A percentile compares a stretch with the other conserved stretches of the same genome.
Conservation (phyloP, 768 basidiomycete species). For the Hygrophorus russula region DNA sequence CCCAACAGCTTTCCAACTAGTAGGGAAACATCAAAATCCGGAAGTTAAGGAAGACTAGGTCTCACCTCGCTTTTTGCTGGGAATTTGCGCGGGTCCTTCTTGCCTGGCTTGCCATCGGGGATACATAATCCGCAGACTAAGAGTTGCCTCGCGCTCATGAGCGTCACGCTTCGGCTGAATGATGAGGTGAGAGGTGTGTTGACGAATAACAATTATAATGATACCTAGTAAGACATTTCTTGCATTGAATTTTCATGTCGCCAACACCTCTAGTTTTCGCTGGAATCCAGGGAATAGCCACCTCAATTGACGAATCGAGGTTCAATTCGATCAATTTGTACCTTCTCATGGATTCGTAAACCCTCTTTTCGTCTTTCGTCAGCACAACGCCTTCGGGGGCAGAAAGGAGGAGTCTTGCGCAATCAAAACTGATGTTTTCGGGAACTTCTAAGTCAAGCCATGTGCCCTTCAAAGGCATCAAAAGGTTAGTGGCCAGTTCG, state of each 20-base stretch:
- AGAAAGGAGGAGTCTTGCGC: conserved; percentile 14
- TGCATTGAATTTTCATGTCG: conserved; percentile 14
- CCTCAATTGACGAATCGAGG: conserved; percentile 12
- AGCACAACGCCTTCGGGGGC: conserved; percentile 12
- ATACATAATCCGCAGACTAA: conserved; percentile 13
- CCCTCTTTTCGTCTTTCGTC: conserved; percentile 8
- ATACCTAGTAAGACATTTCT: conserved; percentile 11
- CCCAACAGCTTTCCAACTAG: conserved; percentile 16
- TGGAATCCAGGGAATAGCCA: conserved; percentile 15
- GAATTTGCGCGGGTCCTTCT: conserved; percentile 1
- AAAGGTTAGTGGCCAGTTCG: conserved; percentile 12
- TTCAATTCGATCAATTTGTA: conserved; percentile 18
- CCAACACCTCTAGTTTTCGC: conserved; percentile 15
- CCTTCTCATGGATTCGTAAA: conserved; percentile 16
- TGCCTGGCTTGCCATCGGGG: background rate
- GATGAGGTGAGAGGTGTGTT: background rate
- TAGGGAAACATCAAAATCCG: background rate
- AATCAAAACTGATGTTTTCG: conserved; percentile 18
- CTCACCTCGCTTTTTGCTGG: conserved; percentile 7
- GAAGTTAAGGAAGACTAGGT: background rate
- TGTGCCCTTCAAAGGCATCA: conserved; percentile 12
- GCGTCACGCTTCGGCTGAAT: conserved; percentile 14
- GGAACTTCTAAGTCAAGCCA: conserved; percentile 17
- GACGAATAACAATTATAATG: background rate
- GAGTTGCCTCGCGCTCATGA: conserved; percentile 12